phyloP scores from a whole-genome alignment of 2,329 filamentous ascomycete genomes.

The Penicillium sp. region DNA sequence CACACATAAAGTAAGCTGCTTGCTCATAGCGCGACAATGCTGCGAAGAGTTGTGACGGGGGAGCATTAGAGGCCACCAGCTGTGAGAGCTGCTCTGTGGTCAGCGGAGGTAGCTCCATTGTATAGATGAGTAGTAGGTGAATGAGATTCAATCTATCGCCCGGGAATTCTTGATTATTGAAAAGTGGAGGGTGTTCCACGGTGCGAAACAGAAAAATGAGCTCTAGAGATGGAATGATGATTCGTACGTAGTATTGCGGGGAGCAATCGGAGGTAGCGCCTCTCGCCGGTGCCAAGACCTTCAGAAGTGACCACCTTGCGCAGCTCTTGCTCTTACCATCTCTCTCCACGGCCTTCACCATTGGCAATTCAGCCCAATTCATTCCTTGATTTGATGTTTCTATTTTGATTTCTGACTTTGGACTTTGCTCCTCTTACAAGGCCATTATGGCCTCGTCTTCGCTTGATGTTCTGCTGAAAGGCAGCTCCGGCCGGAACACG shows the following conservation, averaged over 20 bases:
- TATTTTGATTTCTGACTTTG: slow-evolving; percentile 26
- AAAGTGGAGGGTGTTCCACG: neutral
- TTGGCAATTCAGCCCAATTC: slow-evolving; percentile 23
- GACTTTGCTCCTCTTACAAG: slow-evolving; percentile 33
- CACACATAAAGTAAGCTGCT: slow-evolving; percentile 33
- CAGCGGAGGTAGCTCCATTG: slow-evolving; percentile 34
- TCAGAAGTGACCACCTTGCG: slow-evolving; percentile 46
- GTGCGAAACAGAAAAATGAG: neutral
- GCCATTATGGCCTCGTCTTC: slow-evolving; percentile 49
- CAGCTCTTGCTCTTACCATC: slow-evolving; percentile 31
- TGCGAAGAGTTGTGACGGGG: slow-evolving; percentile 37
- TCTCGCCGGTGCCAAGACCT: slow-evolving; percentile 39
- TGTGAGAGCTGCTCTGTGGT: slow-evolving; percentile 33
- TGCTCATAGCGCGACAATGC: slow-evolving; percentile 38
- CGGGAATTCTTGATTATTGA: neutral
- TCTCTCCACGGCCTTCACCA: slow-evolving; percentile 22
- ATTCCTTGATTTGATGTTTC: slow-evolving; percentile 29
- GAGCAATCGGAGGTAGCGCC: slow-evolving; percentile 32
- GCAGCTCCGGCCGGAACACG: slow-evolving; percentile 75
- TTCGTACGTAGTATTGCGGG: slow-evolving; percentile 27
- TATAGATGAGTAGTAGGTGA: neutral
- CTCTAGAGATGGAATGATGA: slow-evolving; percentile 1
- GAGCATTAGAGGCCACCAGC: slow-evolving; percentile 28
- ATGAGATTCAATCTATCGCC: neutral
- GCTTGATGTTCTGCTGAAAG: slow-evolving; percentile 66